Percentiles rank a stretch among this genome's conserved stretches.
These are phyloP conservation scores for Penicillium egyptiacum DNA, from an alignment of 495 filamentous ascomycete genomes.

Conservation along the genomic window DNA sequence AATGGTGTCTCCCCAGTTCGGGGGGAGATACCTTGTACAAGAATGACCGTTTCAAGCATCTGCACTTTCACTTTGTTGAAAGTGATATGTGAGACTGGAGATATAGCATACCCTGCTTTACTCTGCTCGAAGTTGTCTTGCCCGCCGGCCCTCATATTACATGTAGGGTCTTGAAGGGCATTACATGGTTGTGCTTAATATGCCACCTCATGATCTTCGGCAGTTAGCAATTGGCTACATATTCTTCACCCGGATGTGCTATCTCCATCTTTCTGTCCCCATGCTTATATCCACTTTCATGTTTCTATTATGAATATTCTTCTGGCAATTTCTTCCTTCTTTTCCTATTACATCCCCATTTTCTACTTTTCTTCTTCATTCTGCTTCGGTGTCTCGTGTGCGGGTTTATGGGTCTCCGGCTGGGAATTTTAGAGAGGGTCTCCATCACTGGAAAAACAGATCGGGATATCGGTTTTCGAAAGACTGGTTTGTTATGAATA, in stretches of 20 bases:
- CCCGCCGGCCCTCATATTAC: background rate
- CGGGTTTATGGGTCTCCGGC: conserved; percentile 31
- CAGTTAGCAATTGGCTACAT: conserved; percentile 1
- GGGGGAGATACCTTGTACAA: conserved; percentile 5
- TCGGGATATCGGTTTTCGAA: conserved; percentile 18
- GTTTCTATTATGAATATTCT: conserved; percentile 10
- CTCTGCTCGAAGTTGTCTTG: background rate
- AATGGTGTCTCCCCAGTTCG: background rate
- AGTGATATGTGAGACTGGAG: background rate
- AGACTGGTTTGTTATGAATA: conserved; percentile 21
- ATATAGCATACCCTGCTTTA: background rate
- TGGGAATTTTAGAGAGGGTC: conserved; percentile 37
- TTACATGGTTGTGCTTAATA: background rate
- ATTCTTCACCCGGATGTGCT: background rate
- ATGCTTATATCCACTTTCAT: background rate
- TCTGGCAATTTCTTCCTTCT: background rate
- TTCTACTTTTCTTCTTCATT: conserved; percentile 8
- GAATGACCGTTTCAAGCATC: conserved; percentile 6
- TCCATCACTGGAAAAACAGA: conserved; percentile 42
- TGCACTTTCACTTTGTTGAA: background rate
- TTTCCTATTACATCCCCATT: background rate
- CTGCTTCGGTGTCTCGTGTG: conserved; percentile 28
- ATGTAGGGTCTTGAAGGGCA: background rate
- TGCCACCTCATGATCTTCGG: background rate
- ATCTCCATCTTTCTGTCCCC: background rate